A percentile compares a stretch with the other conserved stretches of the same genome.
Conservation (phyloP, 2,329 filamentous ascomycete genomes). For the Fusarium incarnatum region DNA sequence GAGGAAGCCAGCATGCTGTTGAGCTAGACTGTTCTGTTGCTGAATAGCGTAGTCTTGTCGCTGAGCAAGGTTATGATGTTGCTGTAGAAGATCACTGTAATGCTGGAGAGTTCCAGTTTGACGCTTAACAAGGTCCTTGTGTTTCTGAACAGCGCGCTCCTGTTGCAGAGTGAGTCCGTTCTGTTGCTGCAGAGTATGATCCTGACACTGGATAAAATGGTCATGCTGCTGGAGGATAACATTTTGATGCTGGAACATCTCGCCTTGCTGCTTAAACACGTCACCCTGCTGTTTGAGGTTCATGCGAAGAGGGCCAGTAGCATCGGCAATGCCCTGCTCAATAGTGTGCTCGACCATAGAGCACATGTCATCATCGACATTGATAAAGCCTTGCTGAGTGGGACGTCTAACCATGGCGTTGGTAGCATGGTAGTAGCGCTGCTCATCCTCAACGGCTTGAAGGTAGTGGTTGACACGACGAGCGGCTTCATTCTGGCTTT, state of each 20-base stretch:
- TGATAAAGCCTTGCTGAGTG: slow-evolving; percentile 12
- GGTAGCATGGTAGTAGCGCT: slow-evolving; percentile 29
- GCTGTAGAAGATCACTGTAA: background rate
- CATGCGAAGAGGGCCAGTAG: slow-evolving; percentile 47
- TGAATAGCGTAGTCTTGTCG: slow-evolving; percentile 42
- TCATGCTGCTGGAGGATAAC: background rate
- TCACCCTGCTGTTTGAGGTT: slow-evolving; percentile 47
- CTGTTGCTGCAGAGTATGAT: background rate
- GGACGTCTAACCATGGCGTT: slow-evolving; percentile 8
- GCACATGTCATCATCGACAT: slow-evolving; percentile 43
- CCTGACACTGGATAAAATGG: background rate
- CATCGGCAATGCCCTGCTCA: slow-evolving; percentile 50
- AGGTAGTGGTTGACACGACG: slow-evolving; percentile 45
- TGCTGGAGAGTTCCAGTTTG: background rate
- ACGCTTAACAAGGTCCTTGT: background rate
- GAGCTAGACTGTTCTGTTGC: too few relatives aligned
- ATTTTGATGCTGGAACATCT: slow-evolving; percentile 17
- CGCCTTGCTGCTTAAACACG: slow-evolving; percentile 33
- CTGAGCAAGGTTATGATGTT: slow-evolving; percentile 42
- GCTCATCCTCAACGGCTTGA: slow-evolving; percentile 43
- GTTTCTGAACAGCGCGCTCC: background rate
- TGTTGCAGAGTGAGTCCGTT: background rate
- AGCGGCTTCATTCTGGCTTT: slow-evolving; percentile 37
- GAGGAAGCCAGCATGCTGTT: too few relatives aligned
- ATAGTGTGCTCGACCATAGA: slow-evolving; percentile 49